A percentile compares a stretch with the other conserved stretches of the same genome.
phyloP scores from a whole-genome alignment of 2,329 filamentous ascomycete genomes.

The Fusarium pseudoanthophilum region DNA sequence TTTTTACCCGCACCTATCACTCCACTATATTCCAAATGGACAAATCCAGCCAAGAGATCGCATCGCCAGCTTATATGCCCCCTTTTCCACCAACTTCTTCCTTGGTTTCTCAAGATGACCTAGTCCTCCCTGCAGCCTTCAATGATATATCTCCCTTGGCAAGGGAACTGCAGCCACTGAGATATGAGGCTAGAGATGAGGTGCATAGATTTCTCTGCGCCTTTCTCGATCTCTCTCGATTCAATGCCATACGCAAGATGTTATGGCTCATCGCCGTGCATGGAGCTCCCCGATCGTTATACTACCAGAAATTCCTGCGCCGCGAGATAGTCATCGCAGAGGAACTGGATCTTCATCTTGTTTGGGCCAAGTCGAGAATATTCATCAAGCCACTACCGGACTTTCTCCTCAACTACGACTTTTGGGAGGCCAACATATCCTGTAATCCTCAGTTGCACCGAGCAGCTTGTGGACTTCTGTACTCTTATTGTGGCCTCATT shows the following conservation, averaged over 20 bases:
- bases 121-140: not conserved
- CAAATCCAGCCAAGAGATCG: not conserved
- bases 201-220: not conserved
- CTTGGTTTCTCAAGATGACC: not conserved
- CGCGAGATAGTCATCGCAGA: not conserved
- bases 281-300: not conserved
- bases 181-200: not conserved
- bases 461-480: not conserved
- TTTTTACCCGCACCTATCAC: not conserved
- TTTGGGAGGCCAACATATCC: not conserved
- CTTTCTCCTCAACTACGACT: conserved; percentile 3
- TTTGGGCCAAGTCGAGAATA: not conserved
- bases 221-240: conserved; percentile 1
- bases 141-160: not conserved
- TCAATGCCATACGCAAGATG: not conserved
- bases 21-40: not conserved
- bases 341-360: not conserved
- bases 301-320: not conserved
- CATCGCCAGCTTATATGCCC: not conserved
- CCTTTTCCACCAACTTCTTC: not conserved
- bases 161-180: not conserved
- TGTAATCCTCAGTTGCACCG: not conserved
- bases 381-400: not conserved
- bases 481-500: conserved; percentile 4
- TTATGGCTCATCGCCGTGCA: not conserved